Evolutionary conservation across 352 stramenopile genomes (phyloP), one percentile per base, ranked within the genome.

Genomic region (Phytophthora rubi): DNA sequence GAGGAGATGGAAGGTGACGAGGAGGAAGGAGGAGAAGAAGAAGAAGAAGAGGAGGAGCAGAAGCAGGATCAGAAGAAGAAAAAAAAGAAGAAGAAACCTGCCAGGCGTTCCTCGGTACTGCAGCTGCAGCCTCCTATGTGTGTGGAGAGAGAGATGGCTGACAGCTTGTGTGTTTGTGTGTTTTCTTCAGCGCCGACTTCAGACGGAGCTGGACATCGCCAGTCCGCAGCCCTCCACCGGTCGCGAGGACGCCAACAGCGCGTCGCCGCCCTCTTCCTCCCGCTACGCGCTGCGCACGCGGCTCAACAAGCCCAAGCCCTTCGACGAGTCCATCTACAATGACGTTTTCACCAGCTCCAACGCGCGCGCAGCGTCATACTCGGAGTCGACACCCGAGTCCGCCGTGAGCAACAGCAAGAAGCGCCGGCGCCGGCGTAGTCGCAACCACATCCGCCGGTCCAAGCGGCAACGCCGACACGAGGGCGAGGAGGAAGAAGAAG

Each of bases 261-360:
- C 57, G n/a, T 77, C 68, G 1, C 68, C 52, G 2, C 65, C 62
- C 7, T 65, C 68, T 0, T 47, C 60, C 18, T 70, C 62, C n/a
- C 81, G 81, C 18, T 90, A 90, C 39, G 70, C 81, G 32, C 78
- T 93, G 18, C 86, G 86, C 21, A 76, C 84, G 49, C 81, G 86
- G 0, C 73, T 76, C 8, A 42, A 73, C 4, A 90, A 90, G 48
- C 79, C 85, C n/a, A 71, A 80, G 26, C 82, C 76, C 15, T 91
- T 91, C 65, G 82, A 92, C 33, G 72, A 82, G 54, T 81, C 70
- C 44, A 62, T 92, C 10, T 93, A 91, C 70, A 83, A 93, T 61
- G 82, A 92, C 45, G 81, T 91, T 30, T 93, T 93, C 32, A 71
- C 74, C 16, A 70, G 52, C 37, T 44, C 37, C 6, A 13, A n/a